Evolutionary conservation across 2,329 filamentous ascomycete genomes (phyloP).

Genomic region (Talaromyces funiculosus): DNA sequence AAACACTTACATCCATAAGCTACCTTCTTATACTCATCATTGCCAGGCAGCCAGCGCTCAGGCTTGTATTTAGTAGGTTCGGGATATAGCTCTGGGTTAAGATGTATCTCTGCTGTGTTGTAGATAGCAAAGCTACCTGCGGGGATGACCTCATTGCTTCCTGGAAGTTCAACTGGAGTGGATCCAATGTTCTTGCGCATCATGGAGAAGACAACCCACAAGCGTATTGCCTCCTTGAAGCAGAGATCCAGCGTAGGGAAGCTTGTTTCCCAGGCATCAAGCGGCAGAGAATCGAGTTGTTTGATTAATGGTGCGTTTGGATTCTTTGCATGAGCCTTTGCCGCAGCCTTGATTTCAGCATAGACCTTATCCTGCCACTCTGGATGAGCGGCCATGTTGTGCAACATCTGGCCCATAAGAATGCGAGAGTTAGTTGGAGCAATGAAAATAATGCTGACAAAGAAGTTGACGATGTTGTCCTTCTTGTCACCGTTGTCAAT

Average conservation of each 20-base stretch:
- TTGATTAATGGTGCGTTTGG: slow-evolving; percentile 5
- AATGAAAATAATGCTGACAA: slow-evolving; percentile 9
- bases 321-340: neutral
- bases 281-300: slow-evolving; percentile 8
- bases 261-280: slow-evolving; percentile 6
- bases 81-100: slow-evolving; percentile 5
- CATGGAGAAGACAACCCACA: slow-evolving; percentile 9
- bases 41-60: neutral
- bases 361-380: slow-evolving; percentile 11
- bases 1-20: slow-evolving; percentile 9
- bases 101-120: slow-evolving; percentile 1
- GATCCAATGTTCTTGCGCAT: neutral
- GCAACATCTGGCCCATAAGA: slow-evolving; percentile 2
- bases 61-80: slow-evolving; percentile 8
- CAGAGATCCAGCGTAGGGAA: slow-evolving; percentile 7
- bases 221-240: slow-evolving; percentile 6
- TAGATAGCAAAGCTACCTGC: neutral
- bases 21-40: slow-evolving; percentile 6
- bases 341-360: slow-evolving; percentile 6
- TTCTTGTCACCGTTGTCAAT: slow-evolving; percentile 7
- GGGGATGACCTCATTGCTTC: slow-evolving; percentile 4
- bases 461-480: slow-evolving; percentile 7
- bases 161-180: neutral
- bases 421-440: neutral
- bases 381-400: slow-evolving; percentile 3